Evolutionary conservation across 768 basidiomycete genomes (phyloP), one percentile per base, ranked within the genome.

Genomic region (Russula vinacea): DNA sequence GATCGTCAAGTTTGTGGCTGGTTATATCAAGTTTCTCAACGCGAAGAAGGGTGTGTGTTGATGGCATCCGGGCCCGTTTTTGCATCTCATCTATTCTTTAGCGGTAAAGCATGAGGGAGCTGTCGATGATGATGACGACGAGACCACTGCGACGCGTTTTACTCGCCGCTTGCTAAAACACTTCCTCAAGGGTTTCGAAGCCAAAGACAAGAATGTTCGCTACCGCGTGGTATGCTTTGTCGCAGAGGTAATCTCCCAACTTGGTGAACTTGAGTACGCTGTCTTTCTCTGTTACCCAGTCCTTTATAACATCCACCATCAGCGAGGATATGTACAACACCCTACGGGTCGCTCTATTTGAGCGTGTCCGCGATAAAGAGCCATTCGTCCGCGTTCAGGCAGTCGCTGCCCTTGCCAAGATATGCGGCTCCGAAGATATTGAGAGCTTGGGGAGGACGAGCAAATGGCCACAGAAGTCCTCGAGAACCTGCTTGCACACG

Each of bases 131-230:
- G 75, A 70, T 17, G 75, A 82, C 13, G 86, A 82, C 5, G 83
- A 84, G 40, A 79, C 80, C 0, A 74, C 78, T 2, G 75, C 81
- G 3, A 75, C 83, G 2, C 76, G 84, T 22, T 81, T 86, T 67
- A 75, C 80, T 17, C 71, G 76, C n/a, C 76, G 78, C 51, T 71
- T 85, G 14, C 73, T 85, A 19, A 74, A 75, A 35, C 81, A 83
- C 71, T 80, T 96, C 33, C 76, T 94, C 64, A 81, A 81, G 62
- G 94, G 93, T 3, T 92, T 93, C 74, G 69, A 78, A 19, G 87
- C 93, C 4, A 96, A 94, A 73, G 92, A 96, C 76, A 98, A 95
- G 76, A 80, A 79, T 49, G 86, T 92, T 44, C 83, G 95, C 6
- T 96, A 86, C 71, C 85, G 95, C 22, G 86, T 86, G 37, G 78